Evolutionary conservation across 768 basidiomycete species (phyloP), one percentile per base, ranked within the genome.

Genomic region (Psilocybe tampanensis): DNA sequence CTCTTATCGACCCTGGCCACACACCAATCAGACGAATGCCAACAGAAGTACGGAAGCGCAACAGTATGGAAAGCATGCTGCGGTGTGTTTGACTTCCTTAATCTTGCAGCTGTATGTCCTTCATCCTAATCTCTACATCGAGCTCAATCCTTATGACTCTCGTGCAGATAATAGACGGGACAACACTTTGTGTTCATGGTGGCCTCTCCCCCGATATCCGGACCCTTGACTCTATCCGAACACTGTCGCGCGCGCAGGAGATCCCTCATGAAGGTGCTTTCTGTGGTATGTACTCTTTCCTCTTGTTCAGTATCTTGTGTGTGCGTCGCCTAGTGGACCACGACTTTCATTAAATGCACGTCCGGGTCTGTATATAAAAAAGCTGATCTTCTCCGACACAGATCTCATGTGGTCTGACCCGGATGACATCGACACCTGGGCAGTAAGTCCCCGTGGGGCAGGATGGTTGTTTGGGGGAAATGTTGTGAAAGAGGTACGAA

Each of bases 381-480:
- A n/a, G n/a, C n/a, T n/a, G n/a, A n/a, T n/a, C n/a, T n/a, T n/a
- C n/a, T n/a, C n/a, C n/a, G n/a, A n/a, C n/a, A n/a, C 50, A 94
- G 94, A 98, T 68, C 83, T 98, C 12, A 97, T 98, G 94, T 98
- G 96, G 96, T 94, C 92, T 33, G 95, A 98, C 70, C 95, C 90
- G 3, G 95, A 98, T 67, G 92, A 96, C 42, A 89, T 96, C 39
- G 90, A 92, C 39, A 95, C 90, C 41, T 98, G 96, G 96, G 95
- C 94, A 4, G 93, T 98, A 52, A 95, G 93, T 62, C 96, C 96
- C 3, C 83, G 96, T 34, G 96, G 96, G 18, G 96, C 96, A 4
- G 96, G 96, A 0, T 98, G 94, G 91, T 75, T 97, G 19, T 97
- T 98, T 62, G 95, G 95, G 6, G 86, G 81, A 13, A 86, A 79